These are phyloP conservation scores for Trichophyton mentagrophytes DNA, from an alignment of 2,329 filamentous ascomycete species.

Conservation along the genomic window DNA sequence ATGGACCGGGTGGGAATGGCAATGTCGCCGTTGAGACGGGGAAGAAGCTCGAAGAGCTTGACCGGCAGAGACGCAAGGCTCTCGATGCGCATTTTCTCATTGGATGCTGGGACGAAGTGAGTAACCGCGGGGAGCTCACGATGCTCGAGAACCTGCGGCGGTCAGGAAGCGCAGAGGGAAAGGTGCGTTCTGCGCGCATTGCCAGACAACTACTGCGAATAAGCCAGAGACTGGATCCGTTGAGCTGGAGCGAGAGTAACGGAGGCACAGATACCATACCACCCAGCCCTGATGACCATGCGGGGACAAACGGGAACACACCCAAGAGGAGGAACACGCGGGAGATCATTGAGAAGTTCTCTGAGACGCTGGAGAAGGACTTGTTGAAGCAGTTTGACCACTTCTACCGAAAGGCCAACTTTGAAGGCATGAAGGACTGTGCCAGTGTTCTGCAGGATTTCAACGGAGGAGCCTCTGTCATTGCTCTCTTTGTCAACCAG, in stretches of 20 bases:
- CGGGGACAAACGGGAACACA: conserved; percentile 37
- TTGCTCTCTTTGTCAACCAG: conserved; percentile 93
- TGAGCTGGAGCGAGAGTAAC: conserved; percentile 49
- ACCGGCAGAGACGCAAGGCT: conserved; percentile 77
- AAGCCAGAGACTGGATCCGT: conserved; percentile 74
- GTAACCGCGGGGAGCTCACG: conserved; percentile 72
- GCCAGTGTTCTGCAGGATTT: conserved; percentile 90
- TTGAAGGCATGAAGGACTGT: conserved; percentile 96
- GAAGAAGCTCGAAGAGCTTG: conserved; percentile 83
- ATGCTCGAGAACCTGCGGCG: conserved; percentile 80
- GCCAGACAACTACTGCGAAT: conserved; percentile 87
- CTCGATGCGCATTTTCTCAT: conserved; percentile 91
- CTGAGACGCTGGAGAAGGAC: conserved; percentile 89
- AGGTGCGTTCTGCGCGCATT: conserved; percentile 87
- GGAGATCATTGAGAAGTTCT: conserved; percentile 91
- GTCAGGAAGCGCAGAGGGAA: conserved; percentile 76
- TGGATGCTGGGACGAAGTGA: conserved; percentile 93
- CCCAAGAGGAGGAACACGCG: conserved; percentile 50
- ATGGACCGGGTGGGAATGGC: conserved; percentile 45
- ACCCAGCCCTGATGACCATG: conserved; percentile 9
- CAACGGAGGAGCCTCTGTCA: conserved; percentile 88
- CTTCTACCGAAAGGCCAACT: conserved; percentile 88
- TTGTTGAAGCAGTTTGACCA: conserved; percentile 93
- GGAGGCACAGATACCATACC: conserved; percentile 39
- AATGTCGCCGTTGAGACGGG: conserved; percentile 92